phyloP scores from a whole-genome alignment of 257 asterid species.

The Jaltomata sinuosa region DNA sequence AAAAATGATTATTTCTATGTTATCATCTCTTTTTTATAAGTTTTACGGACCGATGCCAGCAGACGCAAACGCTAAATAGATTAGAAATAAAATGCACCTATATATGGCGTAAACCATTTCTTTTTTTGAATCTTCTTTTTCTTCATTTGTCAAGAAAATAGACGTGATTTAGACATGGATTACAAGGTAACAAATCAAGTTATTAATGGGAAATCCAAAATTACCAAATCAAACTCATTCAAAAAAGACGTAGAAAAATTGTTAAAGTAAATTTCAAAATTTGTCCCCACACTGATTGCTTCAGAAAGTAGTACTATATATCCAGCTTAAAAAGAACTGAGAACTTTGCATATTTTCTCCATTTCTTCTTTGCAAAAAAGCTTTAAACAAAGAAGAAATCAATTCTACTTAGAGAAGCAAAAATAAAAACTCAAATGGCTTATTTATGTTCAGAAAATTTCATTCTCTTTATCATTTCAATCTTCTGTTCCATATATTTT shows the following conservation, averaged over 20 bases:
- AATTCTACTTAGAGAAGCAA: neutral
- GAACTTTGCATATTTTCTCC: neutral
- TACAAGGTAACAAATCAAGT: neutral
- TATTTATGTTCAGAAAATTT: neutral
- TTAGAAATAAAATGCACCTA: too few relatives aligned
- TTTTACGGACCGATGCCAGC: too few relatives aligned
- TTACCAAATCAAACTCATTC: neutral
- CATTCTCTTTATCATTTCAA: neutral
- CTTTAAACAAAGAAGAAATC: neutral
- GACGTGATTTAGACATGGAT: neutral
- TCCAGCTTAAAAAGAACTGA: neutral
- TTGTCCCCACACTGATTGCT: neutral
- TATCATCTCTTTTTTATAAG: too few relatives aligned
- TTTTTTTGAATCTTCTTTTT: too few relatives aligned
- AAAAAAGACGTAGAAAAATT: neutral
- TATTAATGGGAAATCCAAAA: neutral
- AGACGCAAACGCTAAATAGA: too few relatives aligned
- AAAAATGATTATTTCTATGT: too few relatives aligned
- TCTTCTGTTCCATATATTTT: neutral
- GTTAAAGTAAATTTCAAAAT: neutral
- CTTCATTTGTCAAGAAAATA: too few relatives aligned
- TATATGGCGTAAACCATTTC: too few relatives aligned
- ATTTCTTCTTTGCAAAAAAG: neutral
- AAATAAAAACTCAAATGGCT: neutral
- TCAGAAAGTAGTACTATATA: neutral